Evolutionary conservation across 2,329 filamentous ascomycete genomes (phyloP), one percentile per base, ranked within the genome.

Genomic region (Cercospora sp.): DNA sequence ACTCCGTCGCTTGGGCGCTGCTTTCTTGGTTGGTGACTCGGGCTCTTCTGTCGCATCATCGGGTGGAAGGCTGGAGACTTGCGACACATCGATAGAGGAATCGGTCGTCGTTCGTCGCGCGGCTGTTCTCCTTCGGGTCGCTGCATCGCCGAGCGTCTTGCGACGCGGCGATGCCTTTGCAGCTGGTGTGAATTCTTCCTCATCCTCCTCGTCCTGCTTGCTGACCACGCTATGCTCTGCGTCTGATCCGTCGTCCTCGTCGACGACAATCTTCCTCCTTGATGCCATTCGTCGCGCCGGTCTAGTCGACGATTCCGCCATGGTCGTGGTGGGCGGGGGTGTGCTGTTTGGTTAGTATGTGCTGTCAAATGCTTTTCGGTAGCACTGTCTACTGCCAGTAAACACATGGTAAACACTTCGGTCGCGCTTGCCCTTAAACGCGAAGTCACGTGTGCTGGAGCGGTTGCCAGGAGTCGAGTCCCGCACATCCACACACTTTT

Each of bases 141-240:
- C 84, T 7, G 85, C 80, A 9, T 82, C 75, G 5, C 82, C 80
- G 8, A 84, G 64, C 1, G 74, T 83, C 75, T 84, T 85, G 67
- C 85, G 81, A 71, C 86, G 82, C n/a, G 86, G 83, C 63, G 86
- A 84, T 69, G 89, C 86, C 71, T 86, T 84, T 33, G 82, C 84
- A 59, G 90, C 90, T 2, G 93, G 93, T 55, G 90, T 91, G 75
- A 93, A 95, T 60, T 97, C 92, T 60, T 94, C 90, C 71, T 91
- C 87, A 30, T 90, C 84, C 30, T 84, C 86, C 16, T 87, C 84
- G 36, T 88, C 83, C 68, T 87, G 84, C 48, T 62, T 65, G 33
- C 68, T 73, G 67, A 71, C 87, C 84, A 70, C 85, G 83, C 74
- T 87, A 80, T 91, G 88, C 66, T 93, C 91, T 67, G 74, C 63